These are phyloP conservation scores for Suaeda aralocaspica DNA, from an alignment of 148 eudicot species.

Conservation along the genomic window DNA sequence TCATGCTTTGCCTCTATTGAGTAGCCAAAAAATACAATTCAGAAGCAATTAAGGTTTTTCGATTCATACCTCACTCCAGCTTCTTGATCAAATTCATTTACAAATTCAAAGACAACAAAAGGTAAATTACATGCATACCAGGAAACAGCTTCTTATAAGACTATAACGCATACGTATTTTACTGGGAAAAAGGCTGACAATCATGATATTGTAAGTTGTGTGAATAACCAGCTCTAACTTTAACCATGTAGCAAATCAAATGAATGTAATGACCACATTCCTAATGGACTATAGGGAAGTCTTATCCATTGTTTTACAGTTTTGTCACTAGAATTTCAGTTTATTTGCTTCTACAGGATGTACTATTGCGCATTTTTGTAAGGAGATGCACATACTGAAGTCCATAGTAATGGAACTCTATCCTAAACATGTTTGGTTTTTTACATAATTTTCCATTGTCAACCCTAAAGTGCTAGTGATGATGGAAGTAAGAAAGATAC, in stretches of 20 bases:
- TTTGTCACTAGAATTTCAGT: no score
- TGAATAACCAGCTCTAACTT: not conserved
- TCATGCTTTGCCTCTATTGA: not conserved
- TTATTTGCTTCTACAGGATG: no score
- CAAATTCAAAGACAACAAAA: not conserved
- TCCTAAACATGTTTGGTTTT: not conserved
- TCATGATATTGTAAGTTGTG: not conserved
- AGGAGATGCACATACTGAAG: no score
- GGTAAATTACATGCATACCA: not conserved
- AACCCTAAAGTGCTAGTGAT: not conserved
- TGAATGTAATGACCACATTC: not conserved
- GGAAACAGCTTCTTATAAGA: not conserved
- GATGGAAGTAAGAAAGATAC: not conserved
- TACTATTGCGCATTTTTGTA: no score
- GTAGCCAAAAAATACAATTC: not conserved
- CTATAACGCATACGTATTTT: not conserved
- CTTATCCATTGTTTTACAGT: no score
- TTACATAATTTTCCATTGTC: no score
- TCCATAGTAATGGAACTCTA: not conserved
- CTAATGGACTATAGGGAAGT: not conserved
- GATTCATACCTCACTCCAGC: not conserved
- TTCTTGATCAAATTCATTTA: not conserved
- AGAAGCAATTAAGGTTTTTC: no score
- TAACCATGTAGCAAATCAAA: not conserved
- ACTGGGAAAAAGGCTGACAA: not conserved